These are phyloP conservation scores for Annulohypoxylon nitens DNA, from an alignment of 495 filamentous ascomycete genomes.

Conservation along the genomic window DNA sequence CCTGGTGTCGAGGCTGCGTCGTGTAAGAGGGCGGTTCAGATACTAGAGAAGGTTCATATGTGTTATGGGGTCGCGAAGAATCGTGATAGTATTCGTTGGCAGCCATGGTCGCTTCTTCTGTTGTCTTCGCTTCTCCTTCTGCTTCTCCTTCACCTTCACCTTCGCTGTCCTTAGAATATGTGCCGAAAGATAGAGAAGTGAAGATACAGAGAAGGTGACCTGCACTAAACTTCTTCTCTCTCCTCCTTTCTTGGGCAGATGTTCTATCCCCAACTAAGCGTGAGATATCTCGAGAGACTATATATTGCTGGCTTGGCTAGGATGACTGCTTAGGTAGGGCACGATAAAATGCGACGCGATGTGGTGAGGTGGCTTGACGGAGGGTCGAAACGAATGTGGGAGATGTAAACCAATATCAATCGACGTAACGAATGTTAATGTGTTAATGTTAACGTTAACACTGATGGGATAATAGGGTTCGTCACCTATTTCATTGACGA, in stretches of 20 bases:
- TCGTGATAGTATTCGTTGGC: constrained; percentile 84
- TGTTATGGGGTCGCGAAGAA: constrained; percentile 57
- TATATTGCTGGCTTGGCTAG: background rate
- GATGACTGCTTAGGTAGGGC: background rate
- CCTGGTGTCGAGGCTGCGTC: constrained; percentile 55
- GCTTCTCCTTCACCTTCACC: background rate
- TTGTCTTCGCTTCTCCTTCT: background rate
- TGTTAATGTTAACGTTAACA: background rate
- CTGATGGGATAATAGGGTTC: background rate
- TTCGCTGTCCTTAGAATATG: background rate
- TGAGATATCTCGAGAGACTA: background rate
- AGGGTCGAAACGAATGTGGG: constrained; percentile 29
- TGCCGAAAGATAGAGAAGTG: constrained; percentile 1
- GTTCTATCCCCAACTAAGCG: background rate
- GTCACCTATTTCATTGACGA: constrained; percentile 19
- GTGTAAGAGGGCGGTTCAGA: constrained; percentile 50
- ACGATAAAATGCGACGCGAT: constrained; percentile 1
- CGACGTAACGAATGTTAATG: constrained; percentile 19
- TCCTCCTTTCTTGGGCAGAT: background rate
- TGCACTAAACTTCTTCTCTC: constrained; percentile 13
- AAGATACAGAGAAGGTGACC: constrained; percentile 15
- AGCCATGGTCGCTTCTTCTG: constrained; percentile 70
- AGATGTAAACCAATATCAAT: constrained; percentile 30
- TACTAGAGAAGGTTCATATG: constrained; percentile 46
- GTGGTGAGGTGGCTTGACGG: constrained; percentile 1